phyloP scores from a whole-genome alignment of 768 basidiomycete species.

The Panellus pusillus region DNA sequence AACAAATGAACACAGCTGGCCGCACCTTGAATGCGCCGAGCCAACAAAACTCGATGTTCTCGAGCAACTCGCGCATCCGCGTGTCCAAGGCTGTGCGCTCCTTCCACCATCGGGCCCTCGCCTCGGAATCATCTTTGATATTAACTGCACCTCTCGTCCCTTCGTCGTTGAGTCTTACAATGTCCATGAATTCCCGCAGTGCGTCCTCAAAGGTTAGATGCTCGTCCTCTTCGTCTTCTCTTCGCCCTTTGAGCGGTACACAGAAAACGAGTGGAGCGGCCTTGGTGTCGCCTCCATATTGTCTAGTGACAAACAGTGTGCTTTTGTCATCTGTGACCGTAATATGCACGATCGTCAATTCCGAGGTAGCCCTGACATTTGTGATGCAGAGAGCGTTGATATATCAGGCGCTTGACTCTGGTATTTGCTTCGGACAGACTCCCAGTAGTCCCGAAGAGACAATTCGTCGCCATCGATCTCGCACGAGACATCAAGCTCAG shows the following conservation, averaged over 20 bases:
- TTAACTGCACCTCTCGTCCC: slow-evolving; percentile 70
- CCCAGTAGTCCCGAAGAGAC: slow-evolving; percentile 63
- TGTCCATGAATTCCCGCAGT: slow-evolving; percentile 69
- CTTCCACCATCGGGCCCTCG: slow-evolving; percentile 84
- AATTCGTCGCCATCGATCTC: slow-evolving; percentile 33
- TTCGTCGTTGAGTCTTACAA: slow-evolving; percentile 77
- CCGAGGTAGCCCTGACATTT: slow-evolving; percentile 52
- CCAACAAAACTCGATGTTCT: slow-evolving; percentile 95
- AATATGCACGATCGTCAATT: slow-evolving; percentile 84
- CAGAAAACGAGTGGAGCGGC: slow-evolving; percentile 76
- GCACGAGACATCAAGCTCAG: slow-evolving; percentile 32
- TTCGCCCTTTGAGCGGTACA: slow-evolving; percentile 80
- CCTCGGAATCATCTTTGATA: slow-evolving; percentile 68
- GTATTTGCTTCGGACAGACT: slow-evolving; percentile 54
- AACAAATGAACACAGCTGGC: slow-evolving; percentile 2
- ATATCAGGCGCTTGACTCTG: slow-evolving; percentile 43
- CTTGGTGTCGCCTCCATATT: slow-evolving; percentile 49
- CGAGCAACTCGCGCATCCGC: slow-evolving; percentile 70
- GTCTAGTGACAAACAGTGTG: slow-evolving; percentile 81
- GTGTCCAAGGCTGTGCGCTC: slow-evolving; percentile 73
- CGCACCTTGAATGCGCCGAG: slow-evolving; percentile 94
- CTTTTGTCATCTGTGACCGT: slow-evolving; percentile 80
- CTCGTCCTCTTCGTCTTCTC: slow-evolving; percentile 71
- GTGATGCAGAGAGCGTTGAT: slow-evolving; percentile 41
- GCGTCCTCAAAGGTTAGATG: slow-evolving; percentile 78